phyloP scores from a whole-genome alignment of 176 grass and related monocot genomes.

The Thalia dealbata region DNA sequence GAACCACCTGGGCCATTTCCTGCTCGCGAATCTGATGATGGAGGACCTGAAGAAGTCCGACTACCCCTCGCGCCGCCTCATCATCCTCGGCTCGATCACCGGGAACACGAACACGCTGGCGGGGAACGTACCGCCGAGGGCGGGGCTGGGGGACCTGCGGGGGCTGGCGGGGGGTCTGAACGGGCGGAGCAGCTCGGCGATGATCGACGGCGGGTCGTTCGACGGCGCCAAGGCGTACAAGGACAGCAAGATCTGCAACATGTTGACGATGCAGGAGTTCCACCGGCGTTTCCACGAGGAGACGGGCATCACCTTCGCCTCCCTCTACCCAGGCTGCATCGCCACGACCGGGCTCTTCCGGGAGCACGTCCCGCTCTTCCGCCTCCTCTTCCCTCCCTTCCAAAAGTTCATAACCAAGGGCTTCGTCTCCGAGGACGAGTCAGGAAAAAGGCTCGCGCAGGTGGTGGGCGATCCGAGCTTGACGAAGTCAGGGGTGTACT shows the following conservation, averaged over 20 bases:
- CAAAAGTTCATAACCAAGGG: slow-evolving; percentile 80
- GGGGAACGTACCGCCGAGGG: slow-evolving; percentile 78
- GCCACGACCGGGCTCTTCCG: slow-evolving; percentile 73
- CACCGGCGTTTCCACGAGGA: slow-evolving; percentile 77
- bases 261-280: slow-evolving; percentile 95
- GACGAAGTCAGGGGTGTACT: slow-evolving; percentile 89
- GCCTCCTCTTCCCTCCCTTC: slow-evolving; percentile 68
- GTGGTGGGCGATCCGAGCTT: slow-evolving; percentile 75
- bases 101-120: slow-evolving; percentile 81
- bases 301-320: slow-evolving; percentile 75
- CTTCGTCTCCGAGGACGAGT: slow-evolving; percentile 68
- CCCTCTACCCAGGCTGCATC: slow-evolving; percentile 77
- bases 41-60: slow-evolving; percentile 59
- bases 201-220: slow-evolving; percentile 78
- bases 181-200: slow-evolving; percentile 40
- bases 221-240: slow-evolving; percentile 96
- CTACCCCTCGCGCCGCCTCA: slow-evolving; percentile 60
- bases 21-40: slow-evolving; percentile 48
- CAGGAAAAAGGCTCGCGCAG: slow-evolving; percentile 79
- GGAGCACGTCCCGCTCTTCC: slow-evolving; percentile 71
- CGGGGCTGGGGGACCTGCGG: slow-evolving; percentile 59
- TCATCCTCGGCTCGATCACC: slow-evolving; percentile 89
- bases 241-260: slow-evolving; percentile 99
- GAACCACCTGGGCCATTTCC: slow-evolving; percentile 88
- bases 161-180: slow-evolving; percentile 40